Conservation (phyloP, 1,284 basidiomycete species). For the Pseudozyma hubeiensis region DNA sequence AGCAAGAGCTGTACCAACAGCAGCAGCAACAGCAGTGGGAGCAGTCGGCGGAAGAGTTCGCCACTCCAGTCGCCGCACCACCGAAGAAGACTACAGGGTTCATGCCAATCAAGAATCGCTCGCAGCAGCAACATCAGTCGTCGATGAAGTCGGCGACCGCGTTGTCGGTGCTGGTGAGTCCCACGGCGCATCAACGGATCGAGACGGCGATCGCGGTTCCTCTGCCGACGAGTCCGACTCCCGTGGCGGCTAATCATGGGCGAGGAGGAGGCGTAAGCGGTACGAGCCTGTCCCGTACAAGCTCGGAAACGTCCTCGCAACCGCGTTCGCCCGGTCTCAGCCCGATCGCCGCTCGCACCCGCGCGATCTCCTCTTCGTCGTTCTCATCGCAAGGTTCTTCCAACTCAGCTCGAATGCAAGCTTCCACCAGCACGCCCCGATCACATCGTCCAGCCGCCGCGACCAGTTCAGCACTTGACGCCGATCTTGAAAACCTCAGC, state of each 20-base stretch:
- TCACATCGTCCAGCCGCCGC: neutral
- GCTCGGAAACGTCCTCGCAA: conserved; percentile 16
- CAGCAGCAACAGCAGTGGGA: conserved; percentile 20
- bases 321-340: conserved; percentile 32
- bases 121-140: conserved; percentile 10
- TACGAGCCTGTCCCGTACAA: conserved; percentile 9
- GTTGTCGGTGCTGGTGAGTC: conserved; percentile 33
- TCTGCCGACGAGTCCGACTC: conserved; percentile 39
- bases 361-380: conserved; percentile 42
- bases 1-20: conserved; percentile 9
- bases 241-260: conserved; percentile 6
- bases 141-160: conserved; percentile 21
- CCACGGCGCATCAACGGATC: conserved; percentile 31
- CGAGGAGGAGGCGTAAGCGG: conserved; percentile 14
- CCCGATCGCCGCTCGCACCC: conserved; percentile 15
- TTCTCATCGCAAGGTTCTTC: conserved; percentile 38
- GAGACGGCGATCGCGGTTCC: conserved; percentile 37
- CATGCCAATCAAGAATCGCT: conserved; percentile 31
- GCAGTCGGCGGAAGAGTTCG: conserved; percentile 14
- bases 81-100: conserved; percentile 29
- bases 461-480: conserved; percentile 1
- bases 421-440: conserved; percentile 12
- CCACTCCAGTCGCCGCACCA: conserved; percentile 29
- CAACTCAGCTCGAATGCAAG: conserved; percentile 14
- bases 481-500: conserved; percentile 32